Evolutionary conservation across 140 eudicot species (phyloP).

Genomic region (Flaveria floridana): DNA sequence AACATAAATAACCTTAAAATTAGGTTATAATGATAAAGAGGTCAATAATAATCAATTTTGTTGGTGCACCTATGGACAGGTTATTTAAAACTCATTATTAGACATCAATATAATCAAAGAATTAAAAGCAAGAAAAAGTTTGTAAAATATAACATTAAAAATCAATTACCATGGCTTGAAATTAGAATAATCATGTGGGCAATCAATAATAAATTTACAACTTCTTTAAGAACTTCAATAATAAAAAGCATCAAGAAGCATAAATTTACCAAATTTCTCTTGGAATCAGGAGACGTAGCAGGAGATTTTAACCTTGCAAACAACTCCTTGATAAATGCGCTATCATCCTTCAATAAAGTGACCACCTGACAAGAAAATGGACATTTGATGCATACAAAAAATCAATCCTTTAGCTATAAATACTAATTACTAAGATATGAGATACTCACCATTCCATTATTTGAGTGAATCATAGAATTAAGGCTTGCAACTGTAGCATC

Average conservation of each 20-base stretch:
- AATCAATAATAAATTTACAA: slow-evolving; percentile 15
- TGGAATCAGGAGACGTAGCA: slow-evolving; percentile 59
- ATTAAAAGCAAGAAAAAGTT: background rate
- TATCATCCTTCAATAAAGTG: slow-evolving; percentile 81
- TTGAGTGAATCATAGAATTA: slow-evolving; percentile 83
- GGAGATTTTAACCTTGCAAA: slow-evolving; percentile 77
- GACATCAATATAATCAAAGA: background rate
- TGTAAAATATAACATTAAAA: slow-evolving; percentile 5
- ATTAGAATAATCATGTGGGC: background rate
- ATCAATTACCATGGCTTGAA: background rate
- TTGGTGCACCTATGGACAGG: background rate
- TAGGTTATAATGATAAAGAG: slow-evolving; percentile 4
- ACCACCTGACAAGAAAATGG: slow-evolving; percentile 55
- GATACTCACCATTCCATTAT: slow-evolving; percentile 72
- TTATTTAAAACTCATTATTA: background rate
- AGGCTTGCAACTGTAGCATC: slow-evolving; percentile 70
- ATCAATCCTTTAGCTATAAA: background rate
- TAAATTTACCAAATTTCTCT: slow-evolving; percentile 63
- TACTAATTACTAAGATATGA: background rate
- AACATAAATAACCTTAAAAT: background rate
- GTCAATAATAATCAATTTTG: background rate
- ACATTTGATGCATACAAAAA: slow-evolving; percentile 7
- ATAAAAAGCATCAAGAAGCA: slow-evolving; percentile 10
- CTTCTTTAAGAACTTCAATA: slow-evolving; percentile 4
- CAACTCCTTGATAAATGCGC: slow-evolving; percentile 70